phyloP scores from a whole-genome alignment of 2,329 filamentous ascomycete species.

The Didymella pinodella region DNA sequence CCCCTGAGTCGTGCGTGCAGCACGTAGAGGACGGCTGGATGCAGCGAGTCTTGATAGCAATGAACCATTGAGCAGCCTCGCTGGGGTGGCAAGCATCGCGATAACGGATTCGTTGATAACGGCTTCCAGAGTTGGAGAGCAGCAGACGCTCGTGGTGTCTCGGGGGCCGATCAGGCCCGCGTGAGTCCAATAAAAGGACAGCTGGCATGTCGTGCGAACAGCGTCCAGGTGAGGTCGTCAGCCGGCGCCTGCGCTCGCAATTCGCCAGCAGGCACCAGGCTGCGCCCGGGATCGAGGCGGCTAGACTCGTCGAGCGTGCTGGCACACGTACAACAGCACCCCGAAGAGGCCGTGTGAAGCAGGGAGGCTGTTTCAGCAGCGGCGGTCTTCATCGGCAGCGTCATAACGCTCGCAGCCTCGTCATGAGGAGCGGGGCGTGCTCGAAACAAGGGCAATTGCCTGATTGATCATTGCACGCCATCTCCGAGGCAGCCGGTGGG shows the following conservation, averaged over 20 bases:
- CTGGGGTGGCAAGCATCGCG: slow-evolving; percentile 32
- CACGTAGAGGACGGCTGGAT: slow-evolving; percentile 5
- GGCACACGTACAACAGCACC: slow-evolving; percentile 34
- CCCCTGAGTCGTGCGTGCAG: slow-evolving; percentile 35
- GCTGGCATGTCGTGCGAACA: slow-evolving; percentile 30
- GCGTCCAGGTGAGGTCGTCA: slow-evolving; percentile 20
- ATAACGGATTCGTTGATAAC: slow-evolving; percentile 32
- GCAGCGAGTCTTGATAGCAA: slow-evolving; percentile 21
- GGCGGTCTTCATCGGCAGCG: slow-evolving; percentile 17
- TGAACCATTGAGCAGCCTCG: slow-evolving; percentile 16
- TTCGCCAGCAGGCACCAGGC: slow-evolving; percentile 21
- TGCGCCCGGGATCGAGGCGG: slow-evolving; percentile 15
- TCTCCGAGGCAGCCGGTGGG: slow-evolving; percentile 13
- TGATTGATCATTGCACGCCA: slow-evolving; percentile 4
- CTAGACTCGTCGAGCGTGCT: slow-evolving; percentile 19
- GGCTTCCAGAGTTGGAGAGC: slow-evolving; percentile 25
- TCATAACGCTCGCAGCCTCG: slow-evolving; percentile 28
- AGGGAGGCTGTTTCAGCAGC: slow-evolving; percentile 36
- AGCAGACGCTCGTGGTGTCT: slow-evolving; percentile 14
- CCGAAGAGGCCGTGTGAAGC: slow-evolving; percentile 25
- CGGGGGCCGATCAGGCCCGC: slow-evolving; percentile 13
- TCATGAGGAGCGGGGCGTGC: slow-evolving; percentile 21
- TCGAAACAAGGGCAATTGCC: slow-evolving; percentile 16
- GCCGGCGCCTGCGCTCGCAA: slow-evolving; percentile 26
- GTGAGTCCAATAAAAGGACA: slow-evolving; percentile 34